Percentiles rank a stretch among this genome's conserved stretches.
Conservation (phyloP, 164 flowering plant species). For the Macadamia integrifolia region DNA sequence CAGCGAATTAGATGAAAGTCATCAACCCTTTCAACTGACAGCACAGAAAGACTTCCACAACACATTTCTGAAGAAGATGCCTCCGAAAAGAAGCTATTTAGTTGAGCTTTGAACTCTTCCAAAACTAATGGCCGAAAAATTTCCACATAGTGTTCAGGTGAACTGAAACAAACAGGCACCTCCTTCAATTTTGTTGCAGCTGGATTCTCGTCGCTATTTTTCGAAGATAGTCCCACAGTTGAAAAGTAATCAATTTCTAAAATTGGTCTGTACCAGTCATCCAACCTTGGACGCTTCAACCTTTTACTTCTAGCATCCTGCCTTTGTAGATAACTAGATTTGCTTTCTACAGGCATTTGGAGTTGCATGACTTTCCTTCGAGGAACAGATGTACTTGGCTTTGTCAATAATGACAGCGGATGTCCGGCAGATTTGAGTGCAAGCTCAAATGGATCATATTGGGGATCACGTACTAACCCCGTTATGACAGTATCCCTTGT, state of each 20-base stretch:
- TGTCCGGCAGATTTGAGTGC: constrained; percentile 36
- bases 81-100: constrained; percentile 65
- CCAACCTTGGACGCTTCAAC: constrained; percentile 73
- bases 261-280: constrained; percentile 84
- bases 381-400: constrained; percentile 37
- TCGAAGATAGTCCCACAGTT: constrained; percentile 55
- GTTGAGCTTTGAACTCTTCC: constrained; percentile 94
- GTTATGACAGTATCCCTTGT: constrained; percentile 25
- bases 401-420: constrained; percentile 26
- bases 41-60: constrained; percentile 61
- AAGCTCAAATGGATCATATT: constrained; percentile 51
- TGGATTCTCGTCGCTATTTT: constrained; percentile 33
- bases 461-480: constrained; percentile 34
- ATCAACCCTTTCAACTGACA: constrained; percentile 89
- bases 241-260: constrained; percentile 79
- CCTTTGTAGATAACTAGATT: constrained; percentile 38
- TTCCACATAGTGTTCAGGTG: constrained; percentile 70
- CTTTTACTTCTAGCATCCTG: constrained; percentile 45
- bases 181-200: constrained; percentile 40
- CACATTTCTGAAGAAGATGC: constrained; percentile 61
- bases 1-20: constrained; percentile 88
- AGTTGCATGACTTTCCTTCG: constrained; percentile 86
- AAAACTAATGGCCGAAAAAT: constrained; percentile 82
- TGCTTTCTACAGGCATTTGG: constrained; percentile 38
- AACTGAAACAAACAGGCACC: constrained; percentile 67